These are phyloP conservation scores for Xenoacremonium recifei DNA, from an alignment of 2,329 filamentous ascomycete genomes.

Conservation along the genomic window DNA sequence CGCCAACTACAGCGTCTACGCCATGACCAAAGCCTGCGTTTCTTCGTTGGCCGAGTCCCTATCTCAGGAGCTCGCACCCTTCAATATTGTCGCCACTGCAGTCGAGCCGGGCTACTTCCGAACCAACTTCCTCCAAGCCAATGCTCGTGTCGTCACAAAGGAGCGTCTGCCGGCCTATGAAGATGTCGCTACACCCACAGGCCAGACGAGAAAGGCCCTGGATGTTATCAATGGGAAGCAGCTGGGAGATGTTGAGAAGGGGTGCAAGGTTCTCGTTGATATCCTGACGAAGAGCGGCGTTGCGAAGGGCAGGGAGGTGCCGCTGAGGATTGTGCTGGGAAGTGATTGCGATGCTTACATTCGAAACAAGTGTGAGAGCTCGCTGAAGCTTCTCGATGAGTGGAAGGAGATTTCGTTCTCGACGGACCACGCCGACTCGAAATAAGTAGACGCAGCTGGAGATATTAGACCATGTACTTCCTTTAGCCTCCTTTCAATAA, in stretches of 20 bases:
- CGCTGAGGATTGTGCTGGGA: constrained; percentile 54
- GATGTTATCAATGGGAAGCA: constrained; percentile 44
- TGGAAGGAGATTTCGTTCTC: constrained; percentile 40
- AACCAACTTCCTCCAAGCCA: constrained; percentile 44
- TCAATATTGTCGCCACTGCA: constrained; percentile 41
- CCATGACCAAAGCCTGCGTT: constrained; percentile 45
- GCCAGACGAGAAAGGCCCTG: constrained; percentile 28
- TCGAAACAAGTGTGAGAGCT: constrained; percentile 41
- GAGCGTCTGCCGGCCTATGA: constrained; percentile 33
- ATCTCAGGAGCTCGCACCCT: constrained; percentile 40
- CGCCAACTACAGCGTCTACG: constrained; percentile 38
- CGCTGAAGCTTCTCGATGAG: constrained; percentile 43
- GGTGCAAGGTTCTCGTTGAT: constrained; percentile 51
- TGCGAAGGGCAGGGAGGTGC: constrained; percentile 47
- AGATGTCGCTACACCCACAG: constrained; percentile 28
- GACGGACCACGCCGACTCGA: constrained; percentile 17
- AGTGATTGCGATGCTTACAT: constrained; percentile 45
- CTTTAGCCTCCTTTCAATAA: no score
- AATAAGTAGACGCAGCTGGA: no score
- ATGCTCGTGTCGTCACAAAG: constrained; percentile 22
- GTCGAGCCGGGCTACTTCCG: constrained; percentile 55
- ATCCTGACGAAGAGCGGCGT: constrained; percentile 50
- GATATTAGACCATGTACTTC: no score
- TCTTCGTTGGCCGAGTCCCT: constrained; percentile 45
- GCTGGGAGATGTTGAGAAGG: constrained; percentile 55